Evolutionary conservation across 1,284 basidiomycete genomes (phyloP), one percentile per base, ranked within the genome.

Genomic region (Boletus sp.): DNA sequence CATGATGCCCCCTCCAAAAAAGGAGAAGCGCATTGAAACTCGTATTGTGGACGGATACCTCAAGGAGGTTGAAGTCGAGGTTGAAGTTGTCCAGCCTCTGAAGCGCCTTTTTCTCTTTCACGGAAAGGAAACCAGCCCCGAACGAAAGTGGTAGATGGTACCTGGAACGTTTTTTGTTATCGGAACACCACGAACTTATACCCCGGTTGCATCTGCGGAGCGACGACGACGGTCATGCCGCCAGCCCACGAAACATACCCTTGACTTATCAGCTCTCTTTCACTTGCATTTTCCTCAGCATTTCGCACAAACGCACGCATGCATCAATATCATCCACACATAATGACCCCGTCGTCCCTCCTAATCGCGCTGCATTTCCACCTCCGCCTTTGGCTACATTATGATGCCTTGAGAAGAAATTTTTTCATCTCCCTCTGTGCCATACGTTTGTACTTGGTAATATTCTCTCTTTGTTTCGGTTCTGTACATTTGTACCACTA

Each of bases 1-100:
- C 51, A 81, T 86, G 79, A 74, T 72, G 50, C 67, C 75, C 34
- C 75, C 75, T 14, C 64, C 68, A 22, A 72, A 73, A 66, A 81
- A 72, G 62, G 78, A 81, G 67, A 77, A 73, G 60, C 74, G 73
- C 50, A 70, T 71, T 16, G 71, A 72, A 60, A 62, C 59, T 8
- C 64, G 54, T 23, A 42, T 82, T 34, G 69, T 83, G 39, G 73
- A 83, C 50, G 84, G 82, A 38, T 66, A 71, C 50, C 69, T 74
- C 58, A 64, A 65, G 42, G 72, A 78, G 46, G 71, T 74, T n/a
- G 73, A 75, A 54, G 64, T 70, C 37, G 71, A 75, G 51, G 71
- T 84, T 19, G 77, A 80, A 57, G 70, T 82, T 17, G 57, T 52
- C 41, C 65, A 67, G 41, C 69, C 72, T 51, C 57, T 67, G 22